These are phyloP conservation scores for Clarireedia monteithiana DNA, from an alignment of 2,329 filamentous ascomycete genomes.

Conservation along the genomic window DNA sequence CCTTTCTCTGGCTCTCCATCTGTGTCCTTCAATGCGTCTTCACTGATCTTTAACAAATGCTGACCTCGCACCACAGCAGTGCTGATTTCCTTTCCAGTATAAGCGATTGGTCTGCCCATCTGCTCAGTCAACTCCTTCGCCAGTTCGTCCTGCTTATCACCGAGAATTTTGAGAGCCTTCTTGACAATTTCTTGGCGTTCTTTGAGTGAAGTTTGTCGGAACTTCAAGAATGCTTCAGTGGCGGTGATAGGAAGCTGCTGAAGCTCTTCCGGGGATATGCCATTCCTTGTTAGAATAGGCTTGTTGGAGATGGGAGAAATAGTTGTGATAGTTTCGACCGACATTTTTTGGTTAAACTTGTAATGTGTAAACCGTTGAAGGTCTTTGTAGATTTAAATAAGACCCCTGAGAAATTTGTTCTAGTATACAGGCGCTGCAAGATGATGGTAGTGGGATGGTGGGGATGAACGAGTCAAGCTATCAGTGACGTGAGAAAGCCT, in stretches of 20 bases:
- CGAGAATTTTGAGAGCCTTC: conserved; percentile 66
- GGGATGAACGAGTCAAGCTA: not conserved
- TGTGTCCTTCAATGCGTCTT: conserved; percentile 70
- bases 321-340: conserved; percentile 60
- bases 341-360: conserved; percentile 37
- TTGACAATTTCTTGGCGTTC: conserved; percentile 75
- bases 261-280: conserved; percentile 63
- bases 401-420: no score
- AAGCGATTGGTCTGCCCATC: conserved; percentile 90
- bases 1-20: conserved; percentile 77
- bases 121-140: conserved; percentile 83
- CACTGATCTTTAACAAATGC: conserved; percentile 77
- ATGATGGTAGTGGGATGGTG: not conserved
- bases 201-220: conserved; percentile 64
- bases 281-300: conserved; percentile 71
- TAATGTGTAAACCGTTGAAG: not conserved
- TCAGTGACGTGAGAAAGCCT: conserved; percentile 1
- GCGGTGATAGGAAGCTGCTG: conserved; percentile 64
- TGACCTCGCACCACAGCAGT: conserved; percentile 82
- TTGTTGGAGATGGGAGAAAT: conserved; percentile 89
- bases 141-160: conserved; percentile 67
- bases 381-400: not conserved
- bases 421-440: not conserved
- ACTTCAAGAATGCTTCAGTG: conserved; percentile 67
- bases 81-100: conserved; percentile 72